Evolutionary conservation across 1,284 basidiomycete species (phyloP).

Genomic region (Boletus sp.): DNA sequence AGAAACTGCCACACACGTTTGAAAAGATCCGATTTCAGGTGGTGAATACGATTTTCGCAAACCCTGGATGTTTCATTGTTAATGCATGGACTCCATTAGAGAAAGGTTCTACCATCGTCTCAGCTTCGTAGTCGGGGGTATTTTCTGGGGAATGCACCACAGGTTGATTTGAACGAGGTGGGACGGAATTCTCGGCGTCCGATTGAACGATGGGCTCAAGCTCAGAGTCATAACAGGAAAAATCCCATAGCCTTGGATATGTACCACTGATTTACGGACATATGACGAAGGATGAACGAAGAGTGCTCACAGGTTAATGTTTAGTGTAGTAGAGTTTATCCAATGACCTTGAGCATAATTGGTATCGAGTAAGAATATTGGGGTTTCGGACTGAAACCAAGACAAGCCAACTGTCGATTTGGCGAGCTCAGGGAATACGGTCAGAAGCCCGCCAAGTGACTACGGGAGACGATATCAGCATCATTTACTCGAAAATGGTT

Average conservation of each 20-base stretch:
- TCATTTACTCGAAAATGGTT: not conserved
- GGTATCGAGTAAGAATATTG: conserved; percentile 23
- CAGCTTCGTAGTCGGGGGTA: not conserved
- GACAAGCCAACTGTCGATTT: conserved; percentile 21
- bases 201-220: conserved; percentile 15
- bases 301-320: conserved; percentile 23
- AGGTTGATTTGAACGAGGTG: not conserved
- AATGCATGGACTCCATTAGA: conserved; percentile 10
- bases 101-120: conserved; percentile 19
- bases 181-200: not conserved
- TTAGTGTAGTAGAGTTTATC: conserved; percentile 19
- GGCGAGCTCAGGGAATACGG: conserved; percentile 24
- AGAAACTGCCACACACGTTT: not conserved
- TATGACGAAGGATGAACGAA: not conserved
- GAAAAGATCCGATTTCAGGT: not conserved
- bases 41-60: not conserved
- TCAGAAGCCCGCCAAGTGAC: conserved; percentile 22
- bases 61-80: conserved; percentile 16
- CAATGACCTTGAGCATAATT: conserved; percentile 16
- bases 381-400: conserved; percentile 31
- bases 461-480: conserved; percentile 16
- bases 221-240: conserved; percentile 22
- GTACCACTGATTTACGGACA: not conserved
- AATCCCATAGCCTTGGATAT: conserved; percentile 26
- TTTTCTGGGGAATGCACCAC: not conserved